Evolutionary conservation across 2,329 filamentous ascomycete species (phyloP).

Genomic region (Uncinocarpus reesii): DNA sequence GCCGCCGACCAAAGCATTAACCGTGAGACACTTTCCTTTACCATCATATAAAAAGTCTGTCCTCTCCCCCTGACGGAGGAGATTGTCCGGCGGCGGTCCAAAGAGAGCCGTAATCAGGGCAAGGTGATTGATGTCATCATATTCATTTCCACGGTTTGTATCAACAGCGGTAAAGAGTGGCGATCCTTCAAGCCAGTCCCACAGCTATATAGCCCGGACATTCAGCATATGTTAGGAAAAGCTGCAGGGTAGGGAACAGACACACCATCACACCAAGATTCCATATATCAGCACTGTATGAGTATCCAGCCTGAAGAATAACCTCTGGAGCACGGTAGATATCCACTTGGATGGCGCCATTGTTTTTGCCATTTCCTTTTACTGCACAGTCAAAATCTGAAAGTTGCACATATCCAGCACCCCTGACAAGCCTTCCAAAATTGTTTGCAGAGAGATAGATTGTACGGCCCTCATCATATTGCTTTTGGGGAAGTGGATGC

Average conservation of each 20-base stretch:
- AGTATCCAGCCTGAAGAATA: conserved; percentile 27
- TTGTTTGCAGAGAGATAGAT: conserved; percentile 29
- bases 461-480: conserved; percentile 21
- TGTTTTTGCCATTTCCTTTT: conserved; percentile 25
- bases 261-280: conserved; percentile 30
- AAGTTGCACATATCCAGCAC: conserved; percentile 24
- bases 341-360: conserved; percentile 39
- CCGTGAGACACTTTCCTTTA: conserved; percentile 18
- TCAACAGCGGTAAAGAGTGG: conserved; percentile 25
- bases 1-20: conserved; percentile 17
- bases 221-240: neutral
- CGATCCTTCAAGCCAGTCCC: conserved; percentile 25
- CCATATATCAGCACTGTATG: conserved; percentile 32
- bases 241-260: neutral
- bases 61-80: conserved; percentile 12
- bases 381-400: conserved; percentile 29
- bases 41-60: conserved; percentile 18
- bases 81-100: conserved; percentile 14
- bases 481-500: conserved; percentile 26
- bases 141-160: conserved; percentile 16
- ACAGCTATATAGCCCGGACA: conserved; percentile 24
- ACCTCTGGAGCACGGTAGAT: conserved; percentile 32
- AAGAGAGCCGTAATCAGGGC: conserved; percentile 16
- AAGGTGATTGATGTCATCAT: conserved; percentile 20
- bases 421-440: conserved; percentile 21